phyloP scores from a whole-genome alignment of 352 stramenopile species.

The Globisporangium orthogonon region DNA sequence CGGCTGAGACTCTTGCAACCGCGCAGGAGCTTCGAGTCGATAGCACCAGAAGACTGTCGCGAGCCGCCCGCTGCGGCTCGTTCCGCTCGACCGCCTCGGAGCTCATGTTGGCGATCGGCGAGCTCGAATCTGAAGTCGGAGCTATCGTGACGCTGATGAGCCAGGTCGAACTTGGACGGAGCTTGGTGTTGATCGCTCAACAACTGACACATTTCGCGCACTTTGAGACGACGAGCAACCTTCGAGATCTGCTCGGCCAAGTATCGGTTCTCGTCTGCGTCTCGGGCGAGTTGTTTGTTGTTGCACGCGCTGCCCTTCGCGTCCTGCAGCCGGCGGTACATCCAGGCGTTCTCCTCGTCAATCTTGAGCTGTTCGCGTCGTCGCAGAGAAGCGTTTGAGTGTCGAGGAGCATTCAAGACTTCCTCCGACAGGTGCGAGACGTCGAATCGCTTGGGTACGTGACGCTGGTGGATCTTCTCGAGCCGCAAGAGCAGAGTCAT shows the following conservation, averaged over 20 bases:
- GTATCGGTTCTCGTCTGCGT: slow-evolving; percentile 40
- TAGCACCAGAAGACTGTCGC: neutral
- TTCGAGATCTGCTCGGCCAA: slow-evolving; percentile 57
- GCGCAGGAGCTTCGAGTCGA: neutral
- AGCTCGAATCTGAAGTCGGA: neutral
- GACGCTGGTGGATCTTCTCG: slow-evolving; percentile 43
- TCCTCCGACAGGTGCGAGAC: slow-evolving; percentile 45
- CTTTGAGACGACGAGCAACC: slow-evolving; percentile 27
- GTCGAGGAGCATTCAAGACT: slow-evolving; percentile 27
- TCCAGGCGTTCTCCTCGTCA: slow-evolving; percentile 36
- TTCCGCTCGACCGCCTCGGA: neutral
- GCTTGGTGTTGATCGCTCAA: neutral
- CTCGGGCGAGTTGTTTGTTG: slow-evolving; percentile 39
- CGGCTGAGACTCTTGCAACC: slow-evolving; percentile 7
- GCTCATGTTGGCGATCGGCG: too few relatives aligned
- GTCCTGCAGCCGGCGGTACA: slow-evolving; percentile 29
- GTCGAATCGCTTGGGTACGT: slow-evolving; percentile 53
- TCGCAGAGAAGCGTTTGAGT: slow-evolving; percentile 25
- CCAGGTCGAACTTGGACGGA: neutral
- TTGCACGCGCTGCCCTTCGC: slow-evolving; percentile 34
- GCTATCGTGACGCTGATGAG: neutral
- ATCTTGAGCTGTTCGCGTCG: slow-evolving; percentile 40
- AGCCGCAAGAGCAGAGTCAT: slow-evolving; percentile 35
- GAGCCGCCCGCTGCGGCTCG: neutral
- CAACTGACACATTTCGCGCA: slow-evolving; percentile 28